Evolutionary conservation across 495 filamentous ascomycete species (phyloP).

Genomic region (Apodospora peruviana): DNA sequence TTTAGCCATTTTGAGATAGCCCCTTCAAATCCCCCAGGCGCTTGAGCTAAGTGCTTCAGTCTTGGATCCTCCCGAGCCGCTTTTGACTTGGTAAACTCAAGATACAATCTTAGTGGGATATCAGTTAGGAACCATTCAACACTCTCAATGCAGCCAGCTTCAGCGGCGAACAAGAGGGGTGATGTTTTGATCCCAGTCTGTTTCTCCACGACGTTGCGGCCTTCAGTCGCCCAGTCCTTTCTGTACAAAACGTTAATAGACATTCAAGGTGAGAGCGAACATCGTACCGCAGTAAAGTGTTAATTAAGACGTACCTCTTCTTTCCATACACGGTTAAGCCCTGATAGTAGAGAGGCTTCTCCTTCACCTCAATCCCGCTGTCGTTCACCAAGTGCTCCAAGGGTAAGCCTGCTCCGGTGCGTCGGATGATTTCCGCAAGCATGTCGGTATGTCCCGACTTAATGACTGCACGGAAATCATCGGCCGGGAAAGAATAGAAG

Average conservation of each 20-base stretch:
- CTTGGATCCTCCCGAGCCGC: slow-evolving; percentile 45
- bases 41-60: slow-evolving; percentile 48
- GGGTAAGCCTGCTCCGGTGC: slow-evolving; percentile 58
- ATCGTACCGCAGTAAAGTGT: slow-evolving; percentile 20
- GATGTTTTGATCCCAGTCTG: slow-evolving; percentile 27
- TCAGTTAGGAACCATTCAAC: slow-evolving; percentile 69
- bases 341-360: slow-evolving; percentile 64
- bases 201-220: slow-evolving; percentile 30
- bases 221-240: slow-evolving; percentile 53
- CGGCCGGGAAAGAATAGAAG: slow-evolving; percentile 30
- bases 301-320: slow-evolving; percentile 44
- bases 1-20: slow-evolving; percentile 57
- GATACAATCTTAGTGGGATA: slow-evolving; percentile 54
- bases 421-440: slow-evolving; percentile 35
- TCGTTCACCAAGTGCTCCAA: slow-evolving; percentile 55
- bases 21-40: slow-evolving; percentile 52
- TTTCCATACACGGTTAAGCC: slow-evolving; percentile 66
- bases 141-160: slow-evolving; percentile 49
- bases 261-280: no score
- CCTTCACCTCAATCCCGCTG: slow-evolving; percentile 50
- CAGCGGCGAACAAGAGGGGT: slow-evolving; percentile 56
- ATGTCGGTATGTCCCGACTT: slow-evolving; percentile 28
- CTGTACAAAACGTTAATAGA: slow-evolving; percentile 9
- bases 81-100: slow-evolving; percentile 55
- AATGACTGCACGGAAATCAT: slow-evolving; percentile 25